Base-by-base conservation (phyloP, 352 stramenopile species). In the Discostella stelligera region DNA sequence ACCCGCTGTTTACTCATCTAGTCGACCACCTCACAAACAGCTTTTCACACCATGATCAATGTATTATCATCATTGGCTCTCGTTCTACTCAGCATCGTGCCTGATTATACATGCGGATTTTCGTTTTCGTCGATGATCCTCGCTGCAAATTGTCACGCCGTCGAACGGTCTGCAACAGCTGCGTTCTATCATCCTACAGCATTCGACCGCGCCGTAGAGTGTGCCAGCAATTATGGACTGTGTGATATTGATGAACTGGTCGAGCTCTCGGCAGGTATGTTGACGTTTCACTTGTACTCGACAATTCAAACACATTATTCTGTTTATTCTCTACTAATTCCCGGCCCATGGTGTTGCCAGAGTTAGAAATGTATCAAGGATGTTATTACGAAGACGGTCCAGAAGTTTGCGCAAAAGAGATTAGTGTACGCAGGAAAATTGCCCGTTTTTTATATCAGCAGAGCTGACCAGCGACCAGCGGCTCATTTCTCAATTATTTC, bases 181-280 rank as follows among this genome's bases (percentile, higher is more conserved):
- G 13, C n/a, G 23, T 55, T 27, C 14, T 25, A 21, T 27, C 20
- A 25, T 55, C n/a, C 20, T 21, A 16, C 2, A 11, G 21, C 52
- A 53, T 80, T 72, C 41, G 72, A 80, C 20, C 54, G 66, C 2
- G 65, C 72, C 1, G 53, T 80, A n/a, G 72, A 80, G 7, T 80
- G 72, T 62, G 72, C 52, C 10, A 61, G 56, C 11, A 80, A 75
- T 71, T 80, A 64, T 64, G 72, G 66, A 16, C 62, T 72, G 63
- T 80, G 72, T 41, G 30, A 80, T 30, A 37, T 80, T 21, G 72
- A 80, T 49, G 72, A 80, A 46, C 50, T 80, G 8, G 61, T 80
- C 21, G 72, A 75, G 25, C 53, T 80, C n/a, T 63, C 72, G 5
- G 41, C 67, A 62, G 65, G 72, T 80, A 27, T 58, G 71, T 52